Percentiles rank a stretch among this genome's conserved stretches.
Evolutionary conservation across 2,329 filamentous ascomycete species (phyloP).

Genomic region (Aspergillus alliaceus): DNA sequence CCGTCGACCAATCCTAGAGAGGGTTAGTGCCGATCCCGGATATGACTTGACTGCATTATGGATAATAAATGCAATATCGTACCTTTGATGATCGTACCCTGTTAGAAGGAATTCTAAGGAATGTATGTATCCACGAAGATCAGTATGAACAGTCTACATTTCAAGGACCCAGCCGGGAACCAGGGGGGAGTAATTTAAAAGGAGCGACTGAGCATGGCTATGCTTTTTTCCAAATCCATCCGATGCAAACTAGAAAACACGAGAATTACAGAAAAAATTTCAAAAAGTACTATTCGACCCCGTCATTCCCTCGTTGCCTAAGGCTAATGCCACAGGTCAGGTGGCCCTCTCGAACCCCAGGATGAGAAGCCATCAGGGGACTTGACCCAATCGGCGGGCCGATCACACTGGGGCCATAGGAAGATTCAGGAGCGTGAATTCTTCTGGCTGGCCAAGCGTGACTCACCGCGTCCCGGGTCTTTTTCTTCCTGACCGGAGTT

Average conservation of each 20-base stretch:
- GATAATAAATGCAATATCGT: constrained; percentile 11
- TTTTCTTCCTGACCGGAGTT: constrained; percentile 11
- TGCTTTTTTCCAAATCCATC: neutral
- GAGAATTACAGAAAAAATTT: neutral
- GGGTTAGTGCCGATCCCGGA: constrained; percentile 19
- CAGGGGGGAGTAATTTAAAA: neutral
- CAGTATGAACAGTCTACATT: neutral
- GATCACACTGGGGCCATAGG: constrained; percentile 13
- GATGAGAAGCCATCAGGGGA: constrained; percentile 6
- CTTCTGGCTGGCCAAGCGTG: constrained; percentile 2
- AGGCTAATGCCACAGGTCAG: constrained; percentile 13
- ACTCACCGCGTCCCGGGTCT: constrained; percentile 8
- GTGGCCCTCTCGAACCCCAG: constrained; percentile 15
- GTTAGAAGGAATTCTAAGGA: neutral
- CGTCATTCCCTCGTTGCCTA: constrained; percentile 13
- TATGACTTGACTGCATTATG: constrained; percentile 6
- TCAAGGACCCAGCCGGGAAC: neutral
- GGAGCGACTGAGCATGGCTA: neutral
- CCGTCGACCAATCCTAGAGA: constrained; percentile 8
- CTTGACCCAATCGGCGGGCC: constrained; percentile 15
- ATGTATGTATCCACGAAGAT: neutral
- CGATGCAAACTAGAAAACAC: neutral
- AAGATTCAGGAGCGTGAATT: constrained; percentile 16
- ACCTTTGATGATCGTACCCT: neutral
- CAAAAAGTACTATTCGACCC: constrained; percentile 3